A percentile compares a stretch with the other conserved stretches of the same genome.
phyloP scores from a whole-genome alignment of 2,329 filamentous ascomycete genomes.

The Daldinia sp. region DNA sequence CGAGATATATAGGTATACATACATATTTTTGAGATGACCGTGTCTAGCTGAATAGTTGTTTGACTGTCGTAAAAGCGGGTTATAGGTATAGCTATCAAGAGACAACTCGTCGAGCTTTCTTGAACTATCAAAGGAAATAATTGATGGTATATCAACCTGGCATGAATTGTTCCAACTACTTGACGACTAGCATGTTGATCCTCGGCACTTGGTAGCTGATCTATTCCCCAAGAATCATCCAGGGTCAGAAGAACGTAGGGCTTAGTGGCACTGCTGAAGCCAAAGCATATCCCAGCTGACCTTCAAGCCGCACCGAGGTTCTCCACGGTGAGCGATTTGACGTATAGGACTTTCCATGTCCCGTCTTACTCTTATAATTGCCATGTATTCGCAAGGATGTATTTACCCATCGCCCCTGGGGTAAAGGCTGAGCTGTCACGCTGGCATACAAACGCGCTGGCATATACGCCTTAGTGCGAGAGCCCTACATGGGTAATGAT shows the following conservation, averaged over 20 bases:
- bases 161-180: not conserved
- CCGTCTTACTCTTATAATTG: conserved; percentile 3
- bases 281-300: not conserved
- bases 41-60: too few relatives aligned
- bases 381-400: not conserved
- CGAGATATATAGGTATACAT: not conserved
- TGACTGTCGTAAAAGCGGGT: too few relatives aligned
- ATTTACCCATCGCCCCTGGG: not conserved
- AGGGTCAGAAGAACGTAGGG: not conserved
- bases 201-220: not conserved
- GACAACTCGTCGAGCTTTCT: too few relatives aligned
- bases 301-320: conserved; percentile 9
- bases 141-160: not conserved
- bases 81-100: too few relatives aligned
- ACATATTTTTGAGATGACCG: not conserved
- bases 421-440: conserved; percentile 9
- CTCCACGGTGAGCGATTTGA: not conserved
- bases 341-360: not conserved
- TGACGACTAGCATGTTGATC: not conserved
- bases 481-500: not conserved
- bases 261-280: not conserved
- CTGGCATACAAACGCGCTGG: not conserved
- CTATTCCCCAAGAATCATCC: not conserved
- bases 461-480: not conserved
- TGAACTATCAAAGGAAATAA: too few relatives aligned